Base-by-base conservation (phyloP, 495 filamentous ascomycete genomes). In the Sabuloglossum arenarium region DNA sequence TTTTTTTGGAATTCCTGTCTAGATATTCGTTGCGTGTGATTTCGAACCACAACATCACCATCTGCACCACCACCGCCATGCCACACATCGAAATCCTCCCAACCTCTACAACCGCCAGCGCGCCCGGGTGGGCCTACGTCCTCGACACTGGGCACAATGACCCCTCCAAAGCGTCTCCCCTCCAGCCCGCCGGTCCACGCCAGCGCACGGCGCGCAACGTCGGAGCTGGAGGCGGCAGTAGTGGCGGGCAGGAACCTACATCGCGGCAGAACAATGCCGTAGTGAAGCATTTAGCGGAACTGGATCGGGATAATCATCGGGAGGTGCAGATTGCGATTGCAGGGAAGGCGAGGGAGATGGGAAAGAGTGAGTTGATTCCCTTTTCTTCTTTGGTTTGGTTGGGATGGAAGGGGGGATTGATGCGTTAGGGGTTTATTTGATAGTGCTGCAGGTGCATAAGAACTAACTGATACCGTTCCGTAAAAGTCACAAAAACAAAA, bases 111-210 rank as follows among this genome's bases (percentile, higher is more conserved):
- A 78, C 78, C 21, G 75, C 75, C 56, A 70, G 72, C 52, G 84
- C 84, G 1, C 88, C 88, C 0, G 88, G 88, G 58, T 96, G 84
- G 80, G 84, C 85, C 42, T 91, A 91, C 66, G 87, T 94, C 21
- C 78, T 86, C 31, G 84, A 93, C 61, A 78, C 76, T n/a, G 75
- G 74, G 58, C 25, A 6, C 8, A 71, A 75, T 59, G 75, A 79
- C 56, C 75, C 79, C 14, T 71, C 78, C 43, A 77, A 81, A 72
- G 70, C 72, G 59, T 68, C 75, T 50, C 37, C 34, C 60, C 69
- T 76, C 69, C 71, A 77, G 60, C 71, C 79, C 49, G 66, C 71
- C 47, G 63, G 74, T 52, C 70, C 76, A 70, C 67, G 86, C 73
- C 79, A 85, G 75, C 70, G 85, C 70, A 64, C 75, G 64, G 65